Percentiles rank a stretch among this genome's conserved stretches.
Conservation (phyloP, 2,329 filamentous ascomycete species). For the Exophiala phaeomuriformis region DNA sequence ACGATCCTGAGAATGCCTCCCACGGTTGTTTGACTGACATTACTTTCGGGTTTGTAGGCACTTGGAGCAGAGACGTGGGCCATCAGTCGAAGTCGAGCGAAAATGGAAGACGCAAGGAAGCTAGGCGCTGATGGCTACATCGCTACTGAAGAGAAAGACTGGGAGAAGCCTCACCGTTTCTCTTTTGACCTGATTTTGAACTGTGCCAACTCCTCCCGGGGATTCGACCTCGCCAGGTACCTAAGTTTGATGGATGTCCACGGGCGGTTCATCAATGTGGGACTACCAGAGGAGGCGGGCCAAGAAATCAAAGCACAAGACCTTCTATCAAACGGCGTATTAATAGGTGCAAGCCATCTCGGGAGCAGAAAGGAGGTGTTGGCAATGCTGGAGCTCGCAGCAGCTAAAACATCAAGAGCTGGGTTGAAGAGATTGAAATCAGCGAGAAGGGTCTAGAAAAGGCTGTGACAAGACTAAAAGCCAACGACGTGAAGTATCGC, state of each 20-base stretch:
- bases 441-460: constrained; percentile 38
- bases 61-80: constrained; percentile 58
- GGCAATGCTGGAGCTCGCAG: constrained; percentile 39
- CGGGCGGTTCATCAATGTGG: constrained; percentile 60
- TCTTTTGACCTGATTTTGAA: constrained; percentile 51
- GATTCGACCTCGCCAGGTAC: constrained; percentile 57
- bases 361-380: constrained; percentile 39
- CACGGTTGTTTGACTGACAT: too few species aligned
- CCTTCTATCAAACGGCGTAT: constrained; percentile 34
- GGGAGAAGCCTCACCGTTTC: constrained; percentile 43
- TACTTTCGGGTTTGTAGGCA: too few species aligned
- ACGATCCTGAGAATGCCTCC: too few species aligned
- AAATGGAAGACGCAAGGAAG: constrained; percentile 46
- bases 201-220: constrained; percentile 35
- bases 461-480: constrained; percentile 19
- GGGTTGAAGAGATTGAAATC: constrained; percentile 39
- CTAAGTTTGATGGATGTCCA: constrained; percentile 52
- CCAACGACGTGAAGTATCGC: neutral
- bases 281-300: constrained; percentile 61
- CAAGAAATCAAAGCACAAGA: too few species aligned
- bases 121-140: constrained; percentile 52
- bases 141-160: constrained; percentile 51
- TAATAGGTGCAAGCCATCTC: too few species aligned
- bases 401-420: constrained; percentile 38
- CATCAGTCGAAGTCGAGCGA: constrained; percentile 47